Conservation (phyloP, 2,329 filamentous ascomycete species). For the Talaromyces islandicus region DNA sequence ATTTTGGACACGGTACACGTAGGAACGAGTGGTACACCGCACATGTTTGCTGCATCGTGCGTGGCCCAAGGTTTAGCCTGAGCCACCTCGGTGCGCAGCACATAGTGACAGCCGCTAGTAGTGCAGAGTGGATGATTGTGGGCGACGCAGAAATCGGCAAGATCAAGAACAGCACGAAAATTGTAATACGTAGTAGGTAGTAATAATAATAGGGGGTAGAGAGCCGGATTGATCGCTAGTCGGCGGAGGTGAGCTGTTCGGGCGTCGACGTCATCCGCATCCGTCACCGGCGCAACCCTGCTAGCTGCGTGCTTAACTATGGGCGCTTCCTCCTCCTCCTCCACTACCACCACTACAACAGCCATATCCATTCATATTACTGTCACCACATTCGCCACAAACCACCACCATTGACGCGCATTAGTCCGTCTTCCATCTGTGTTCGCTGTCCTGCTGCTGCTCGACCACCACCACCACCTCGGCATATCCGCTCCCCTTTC, state of each 20-base stretch:
- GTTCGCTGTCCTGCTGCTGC: neutral
- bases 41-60: neutral
- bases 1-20: neutral
- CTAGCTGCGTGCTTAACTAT: neutral
- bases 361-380: neutral
- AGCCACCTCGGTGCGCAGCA: neutral
- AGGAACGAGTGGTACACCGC: neutral
- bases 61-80: neutral
- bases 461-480: neutral
- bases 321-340: neutral
- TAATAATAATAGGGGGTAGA: neutral
- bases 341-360: neutral
- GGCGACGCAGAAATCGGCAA: neutral
- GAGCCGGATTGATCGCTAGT: slow-evolving; percentile 1
- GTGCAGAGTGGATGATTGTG: neutral
- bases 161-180: neutral
- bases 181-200: no score
- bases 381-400: no score
- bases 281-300: slow-evolving; percentile 14
- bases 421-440: neutral
- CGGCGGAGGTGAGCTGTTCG: neutral
- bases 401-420: neutral
- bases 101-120: neutral
- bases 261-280: slow-evolving; percentile 33
- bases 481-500: neutral